phyloP scores from a whole-genome alignment of 78 protist species.

The Dictyostelium brefeldianum region DNA sequence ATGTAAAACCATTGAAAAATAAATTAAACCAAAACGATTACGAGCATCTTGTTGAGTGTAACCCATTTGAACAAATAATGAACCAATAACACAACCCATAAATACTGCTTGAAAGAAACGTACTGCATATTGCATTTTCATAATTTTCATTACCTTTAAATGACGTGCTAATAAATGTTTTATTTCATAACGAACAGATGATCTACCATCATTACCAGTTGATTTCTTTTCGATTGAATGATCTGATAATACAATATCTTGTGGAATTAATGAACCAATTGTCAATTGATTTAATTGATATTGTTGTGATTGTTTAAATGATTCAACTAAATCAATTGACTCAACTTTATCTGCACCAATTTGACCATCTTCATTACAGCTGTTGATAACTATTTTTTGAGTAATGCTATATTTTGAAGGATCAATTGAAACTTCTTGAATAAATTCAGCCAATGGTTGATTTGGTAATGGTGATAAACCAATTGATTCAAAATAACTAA shows the following conservation, averaged over 20 bases:
- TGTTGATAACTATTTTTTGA: not conserved
- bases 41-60: conserved; percentile 64
- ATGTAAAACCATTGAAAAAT: conserved; percentile 53
- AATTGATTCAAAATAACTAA: conserved; percentile 56
- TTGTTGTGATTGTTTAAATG: conserved; percentile 42
- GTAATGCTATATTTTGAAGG: conserved; percentile 6
- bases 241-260: not conserved
- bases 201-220: conserved; percentile 5
- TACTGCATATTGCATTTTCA: conserved; percentile 30
- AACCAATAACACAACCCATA: conserved; percentile 78
- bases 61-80: conserved; percentile 58
- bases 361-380: not conserved
- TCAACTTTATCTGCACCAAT: not conserved
- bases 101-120: conserved; percentile 61
- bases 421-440: conserved; percentile 60
- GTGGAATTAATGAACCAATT: not conserved
- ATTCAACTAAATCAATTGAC: not conserved
- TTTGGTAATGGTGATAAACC: conserved; percentile 28
- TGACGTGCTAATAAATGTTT: conserved; percentile 44
- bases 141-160: conserved; percentile 49
- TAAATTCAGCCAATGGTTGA: conserved; percentile 78
- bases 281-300: not conserved
- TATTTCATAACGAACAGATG: conserved; percentile 38
- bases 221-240: not conserved
- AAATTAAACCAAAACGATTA: conserved; percentile 69